Evolutionary conservation across 495 filamentous ascomycete genomes (phyloP), one percentile per base, ranked within the genome.

Genomic region (Jackrogersella multiformis): DNA sequence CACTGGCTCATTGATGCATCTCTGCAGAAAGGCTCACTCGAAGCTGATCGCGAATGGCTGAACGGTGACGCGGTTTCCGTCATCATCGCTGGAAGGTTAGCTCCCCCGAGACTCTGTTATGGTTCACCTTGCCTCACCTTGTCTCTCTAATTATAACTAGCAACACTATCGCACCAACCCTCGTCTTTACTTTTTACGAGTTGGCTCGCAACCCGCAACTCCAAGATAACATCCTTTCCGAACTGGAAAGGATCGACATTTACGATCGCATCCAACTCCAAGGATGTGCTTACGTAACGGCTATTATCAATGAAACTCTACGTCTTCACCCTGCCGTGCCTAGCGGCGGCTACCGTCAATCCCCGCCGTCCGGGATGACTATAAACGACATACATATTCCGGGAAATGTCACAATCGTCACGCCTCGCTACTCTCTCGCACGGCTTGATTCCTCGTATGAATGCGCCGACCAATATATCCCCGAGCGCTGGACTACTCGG

Each of bases 251-350:
- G 9, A 21, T 69, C n/a, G 30, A 72, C 23, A 58, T 68, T 18
- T 59, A 73, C 38, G 54, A 75, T 28, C 28, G 34, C 0, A n/a
- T 21, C 1, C 38, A 51, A 20, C 59, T 76, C n/a, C 46, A 71
- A 48, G 26, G 57, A 10, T 62, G 64, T 30, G 20, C 20, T 6
- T 36, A 81, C 26, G 73, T 87, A 0, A 78, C 79, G 20, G 84
- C 79, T 1, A 63, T 82, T 12, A 85, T 87, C 51, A 79, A 83
- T 26, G 86, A 88, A 65, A 75, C 84, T 1, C 72, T 88, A 6
- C 76, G 85, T 7, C 62, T 88, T 0, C 72, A 81, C 51, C 81
- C 81, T 4, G 65, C 83, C 0, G 74, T 81, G 9, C 75, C 78
- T 0, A 77, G 74, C 0, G 74, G 74, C 0, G 63, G 77, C 1